Evolutionary conservation across 768 basidiomycete genomes (phyloP).

Genomic region (Collybia sp.): DNA sequence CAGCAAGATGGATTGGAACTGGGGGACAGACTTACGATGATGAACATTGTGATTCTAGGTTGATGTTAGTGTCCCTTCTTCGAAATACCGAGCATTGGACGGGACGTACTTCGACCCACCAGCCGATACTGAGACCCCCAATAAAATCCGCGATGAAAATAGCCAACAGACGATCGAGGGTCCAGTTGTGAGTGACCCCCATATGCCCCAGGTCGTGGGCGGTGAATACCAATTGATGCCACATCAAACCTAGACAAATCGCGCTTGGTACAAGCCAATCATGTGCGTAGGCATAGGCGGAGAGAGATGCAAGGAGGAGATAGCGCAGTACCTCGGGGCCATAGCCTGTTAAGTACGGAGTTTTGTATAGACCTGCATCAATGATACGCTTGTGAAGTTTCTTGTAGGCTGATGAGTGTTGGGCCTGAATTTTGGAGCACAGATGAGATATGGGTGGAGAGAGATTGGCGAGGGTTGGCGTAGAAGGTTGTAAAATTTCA

Average conservation of each 20-base stretch:
- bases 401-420: slow-evolving; percentile 76
- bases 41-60: slow-evolving; percentile 89
- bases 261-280: slow-evolving; percentile 74
- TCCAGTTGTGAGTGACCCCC: slow-evolving; percentile 88
- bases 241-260: slow-evolving; percentile 78
- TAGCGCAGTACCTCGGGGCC: slow-evolving; percentile 88
- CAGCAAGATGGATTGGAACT: background rate
- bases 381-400: slow-evolving; percentile 69
- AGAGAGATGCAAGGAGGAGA: slow-evolving; percentile 49
- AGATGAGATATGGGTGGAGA: slow-evolving; percentile 49
- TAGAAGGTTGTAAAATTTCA: slow-evolving; percentile 11
- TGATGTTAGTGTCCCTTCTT: slow-evolving; percentile 3
- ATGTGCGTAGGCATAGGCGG: slow-evolving; percentile 56
- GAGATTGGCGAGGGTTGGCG: slow-evolving; percentile 42
- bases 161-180: slow-evolving; percentile 71
- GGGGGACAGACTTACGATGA: slow-evolving; percentile 62
- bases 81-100: slow-evolving; percentile 2
- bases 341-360: slow-evolving; percentile 82
- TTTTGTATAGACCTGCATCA: slow-evolving; percentile 81
- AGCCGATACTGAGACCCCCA: slow-evolving; percentile 92
- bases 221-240: slow-evolving; percentile 93
- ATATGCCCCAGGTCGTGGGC: slow-evolving; percentile 96
- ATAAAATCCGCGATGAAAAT: slow-evolving; percentile 81
- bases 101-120: slow-evolving; percentile 94
- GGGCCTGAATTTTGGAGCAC: slow-evolving; percentile 52